Conservation (phyloP, 1,139 yeast species). For the Saccharomycopsis hybrid region DNA sequence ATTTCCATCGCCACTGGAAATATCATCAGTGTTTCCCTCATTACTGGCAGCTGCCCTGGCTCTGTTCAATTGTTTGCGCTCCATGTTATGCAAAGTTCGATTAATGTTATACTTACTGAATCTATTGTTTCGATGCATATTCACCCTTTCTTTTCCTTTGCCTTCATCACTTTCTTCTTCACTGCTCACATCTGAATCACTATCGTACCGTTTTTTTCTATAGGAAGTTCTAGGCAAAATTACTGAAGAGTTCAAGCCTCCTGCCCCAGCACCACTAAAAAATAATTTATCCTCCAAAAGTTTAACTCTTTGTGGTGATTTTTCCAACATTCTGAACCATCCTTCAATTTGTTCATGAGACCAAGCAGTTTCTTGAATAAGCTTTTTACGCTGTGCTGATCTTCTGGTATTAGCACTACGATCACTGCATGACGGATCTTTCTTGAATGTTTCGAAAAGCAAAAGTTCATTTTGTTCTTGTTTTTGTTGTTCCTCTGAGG, state of each 20-base stretch:
- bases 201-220: constrained; percentile 4
- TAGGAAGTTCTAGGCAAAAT: constrained; percentile 10
- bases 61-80: too few species aligned
- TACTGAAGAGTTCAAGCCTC: constrained; percentile 3
- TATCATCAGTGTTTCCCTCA: constrained; percentile 5
- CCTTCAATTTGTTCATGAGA: constrained; percentile 90
- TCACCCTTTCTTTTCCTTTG: constrained; percentile 10
- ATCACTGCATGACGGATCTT: constrained; percentile 46
- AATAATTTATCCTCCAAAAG: constrained; percentile 55
- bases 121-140: neutral
- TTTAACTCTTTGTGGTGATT: constrained; percentile 55
- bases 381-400: constrained; percentile 42
- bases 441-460: constrained; percentile 52
- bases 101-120: neutral
- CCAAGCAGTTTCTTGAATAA: constrained; percentile 57
- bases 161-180: constrained; percentile 15
- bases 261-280: constrained; percentile 16
- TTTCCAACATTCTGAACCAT: constrained; percentile 74
- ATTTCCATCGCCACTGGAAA: constrained; percentile 13
- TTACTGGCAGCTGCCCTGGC: neutral
- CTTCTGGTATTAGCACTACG: constrained; percentile 40
- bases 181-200: constrained; percentile 5
- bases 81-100: too few species aligned
- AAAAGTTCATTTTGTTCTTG: constrained; percentile 40
- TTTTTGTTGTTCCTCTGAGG: constrained; percentile 22